Evolutionary conservation across 306 rosid genomes (phyloP), one percentile per base, ranked within the genome.

Genomic region (Dryas octopetala): DNA sequence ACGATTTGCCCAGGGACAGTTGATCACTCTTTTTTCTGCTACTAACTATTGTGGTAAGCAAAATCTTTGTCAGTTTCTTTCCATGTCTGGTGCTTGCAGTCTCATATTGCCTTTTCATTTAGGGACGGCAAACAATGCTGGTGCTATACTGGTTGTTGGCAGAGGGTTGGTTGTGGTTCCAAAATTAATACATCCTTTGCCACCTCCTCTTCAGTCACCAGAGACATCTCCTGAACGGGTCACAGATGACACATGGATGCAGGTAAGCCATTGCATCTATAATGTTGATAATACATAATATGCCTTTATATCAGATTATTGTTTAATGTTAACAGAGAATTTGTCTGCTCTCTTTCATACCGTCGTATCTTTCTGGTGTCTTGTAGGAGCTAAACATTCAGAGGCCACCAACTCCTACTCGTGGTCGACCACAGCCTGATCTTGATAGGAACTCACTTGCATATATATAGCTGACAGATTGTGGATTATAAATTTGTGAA

Each of bases 91-190:
- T 59, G 80, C 62, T 70, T 51, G 52, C 66, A 62, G 78, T 75
- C 88, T 88, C 23, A 79, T 68, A 69, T 58, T 45, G 67, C 11
- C 52, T 55, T 66, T 76, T 15, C 51, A 12, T 83, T 38, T 58
- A 96, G 99, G 99, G 85, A 96, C 98, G 74, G 99, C 98, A 66
- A 96, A 92, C 89, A 96, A 96, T 73, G 99, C 99, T 58, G 99
- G 99, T 76, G 99, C 99, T 26, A 96, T 96, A 77, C 83, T 96
- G 71, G 98, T 96, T 10, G 88, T 96, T 65, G 99, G 99, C n/a
- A 92, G 99, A 85, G 99, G 98, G 46, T 88, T 96, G 90, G 99
- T 96, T 40, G 99, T 96, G 78, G 98, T 96, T 79, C 99, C 99
- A 45, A 96, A 96, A 83, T 81, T 96, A 77, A 96, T 96, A 66